Percentiles rank a stretch among this genome's conserved stretches.
Conservation (phyloP, 2,329 filamentous ascomycete species). For the Truncatella angustata region DNA sequence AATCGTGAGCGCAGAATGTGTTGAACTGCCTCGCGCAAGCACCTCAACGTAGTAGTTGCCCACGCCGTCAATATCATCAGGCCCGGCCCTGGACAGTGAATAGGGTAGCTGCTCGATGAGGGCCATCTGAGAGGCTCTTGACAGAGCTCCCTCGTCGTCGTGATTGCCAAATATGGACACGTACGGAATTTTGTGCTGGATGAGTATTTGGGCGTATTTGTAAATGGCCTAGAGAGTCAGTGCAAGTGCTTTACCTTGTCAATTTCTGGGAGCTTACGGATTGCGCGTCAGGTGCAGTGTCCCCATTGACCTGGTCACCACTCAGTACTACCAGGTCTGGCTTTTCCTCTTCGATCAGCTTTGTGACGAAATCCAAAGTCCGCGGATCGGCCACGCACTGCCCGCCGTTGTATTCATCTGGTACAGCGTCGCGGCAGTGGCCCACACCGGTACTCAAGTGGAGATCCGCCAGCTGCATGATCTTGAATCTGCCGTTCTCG, state of each 20-base stretch:
- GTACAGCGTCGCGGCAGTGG: constrained; percentile 80
- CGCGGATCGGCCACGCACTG: constrained; percentile 89
- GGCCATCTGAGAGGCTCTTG: constrained; percentile 76
- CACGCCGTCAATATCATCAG: constrained; percentile 80
- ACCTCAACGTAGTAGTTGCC: constrained; percentile 96
- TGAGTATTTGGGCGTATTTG: constrained; percentile 84
- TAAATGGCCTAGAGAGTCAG: constrained; percentile 68
- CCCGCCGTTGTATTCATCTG: constrained; percentile 67
- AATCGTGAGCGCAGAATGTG: constrained; percentile 89
- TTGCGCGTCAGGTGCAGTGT: constrained; percentile 86
- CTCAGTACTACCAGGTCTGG: constrained; percentile 89
- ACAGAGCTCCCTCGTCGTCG: constrained; percentile 80
- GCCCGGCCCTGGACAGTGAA: constrained; percentile 81
- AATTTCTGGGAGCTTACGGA: constrained; percentile 52
- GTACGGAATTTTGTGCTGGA: constrained; percentile 86
- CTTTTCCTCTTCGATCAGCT: constrained; percentile 85
- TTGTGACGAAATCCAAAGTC: constrained; percentile 84
- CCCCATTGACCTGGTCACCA: constrained; percentile 94
- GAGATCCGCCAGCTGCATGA: constrained; percentile 92
- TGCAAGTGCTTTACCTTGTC: not conserved
- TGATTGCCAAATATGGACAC: constrained; percentile 96
- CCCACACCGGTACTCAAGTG: constrained; percentile 91
- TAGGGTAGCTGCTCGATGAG: constrained; percentile 85
- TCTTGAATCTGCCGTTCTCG: constrained; percentile 93
- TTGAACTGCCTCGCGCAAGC: constrained; percentile 72